These are phyloP conservation scores for Exophiala xenobiotica DNA, from an alignment of 2,329 filamentous ascomycete genomes.

Conservation along the genomic window DNA sequence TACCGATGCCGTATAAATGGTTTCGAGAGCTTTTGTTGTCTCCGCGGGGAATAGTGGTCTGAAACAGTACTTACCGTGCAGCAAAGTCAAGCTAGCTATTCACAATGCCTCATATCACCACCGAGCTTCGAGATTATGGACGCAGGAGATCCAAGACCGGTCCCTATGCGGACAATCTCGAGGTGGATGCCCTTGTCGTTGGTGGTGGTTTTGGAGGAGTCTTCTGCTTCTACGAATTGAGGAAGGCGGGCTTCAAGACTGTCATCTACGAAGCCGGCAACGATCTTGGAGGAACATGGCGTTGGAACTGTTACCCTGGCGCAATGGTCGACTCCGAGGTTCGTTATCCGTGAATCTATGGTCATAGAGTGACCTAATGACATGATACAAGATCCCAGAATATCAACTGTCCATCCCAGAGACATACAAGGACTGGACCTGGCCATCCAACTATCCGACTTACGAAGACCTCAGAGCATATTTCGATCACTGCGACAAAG, in stretches of 20 bases:
- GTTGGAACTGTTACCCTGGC: slow-evolving; percentile 38
- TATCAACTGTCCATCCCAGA: slow-evolving; percentile 51
- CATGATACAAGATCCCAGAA: slow-evolving; percentile 37
- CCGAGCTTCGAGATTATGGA: slow-evolving; percentile 42
- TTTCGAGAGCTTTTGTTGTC: background rate
- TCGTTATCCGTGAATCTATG: slow-evolving; percentile 39
- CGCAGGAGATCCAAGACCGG: slow-evolving; percentile 48
- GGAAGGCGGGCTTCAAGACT: slow-evolving; percentile 50
- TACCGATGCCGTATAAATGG: background rate
- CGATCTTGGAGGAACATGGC: slow-evolving; percentile 43
- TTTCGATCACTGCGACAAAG: slow-evolving; percentile 43
- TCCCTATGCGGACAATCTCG: slow-evolving; percentile 35
- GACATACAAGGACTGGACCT: slow-evolving; percentile 48
- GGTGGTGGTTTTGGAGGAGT: slow-evolving; percentile 43
- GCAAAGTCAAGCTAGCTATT: too few species aligned
- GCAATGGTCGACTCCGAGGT: slow-evolving; percentile 41
- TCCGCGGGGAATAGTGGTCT: too few species aligned
- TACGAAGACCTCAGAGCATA: slow-evolving; percentile 43
- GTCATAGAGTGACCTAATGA: background rate
- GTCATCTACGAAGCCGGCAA: slow-evolving; percentile 55
- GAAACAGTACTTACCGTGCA: too few species aligned
- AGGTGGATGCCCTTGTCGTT: slow-evolving; percentile 34
- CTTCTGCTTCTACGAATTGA: slow-evolving; percentile 54
- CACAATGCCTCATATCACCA: slow-evolving; percentile 37
- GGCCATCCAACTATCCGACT: slow-evolving; percentile 48